Evolutionary conservation across 352 stramenopile genomes (phyloP).

Genomic region (Globisporangium solare): DNA sequence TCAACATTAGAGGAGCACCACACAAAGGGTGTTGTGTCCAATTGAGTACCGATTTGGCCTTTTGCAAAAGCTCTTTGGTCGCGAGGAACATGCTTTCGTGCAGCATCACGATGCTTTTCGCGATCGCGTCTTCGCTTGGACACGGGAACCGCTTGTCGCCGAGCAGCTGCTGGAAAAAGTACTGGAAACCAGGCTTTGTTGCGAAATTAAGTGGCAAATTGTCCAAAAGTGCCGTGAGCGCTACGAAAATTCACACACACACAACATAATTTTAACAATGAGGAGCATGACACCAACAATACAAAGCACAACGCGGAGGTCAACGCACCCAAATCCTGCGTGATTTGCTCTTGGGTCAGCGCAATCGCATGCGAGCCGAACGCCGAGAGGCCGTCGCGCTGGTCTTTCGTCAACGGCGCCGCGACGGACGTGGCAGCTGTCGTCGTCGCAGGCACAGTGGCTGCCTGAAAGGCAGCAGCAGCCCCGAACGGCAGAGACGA

Average conservation of each 20-base stretch:
- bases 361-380: slow-evolving; percentile 15
- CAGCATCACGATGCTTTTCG: slow-evolving; percentile 60
- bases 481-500: background rate
- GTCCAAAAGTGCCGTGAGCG: slow-evolving; percentile 65
- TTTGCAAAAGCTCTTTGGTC: slow-evolving; percentile 57
- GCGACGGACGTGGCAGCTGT: background rate
- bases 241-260: slow-evolving; percentile 11
- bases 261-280: background rate
- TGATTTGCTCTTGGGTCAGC: slow-evolving; percentile 57
- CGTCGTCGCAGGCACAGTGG: background rate
- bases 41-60: slow-evolving; percentile 40
- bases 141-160: slow-evolving; percentile 62
- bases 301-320: background rate
- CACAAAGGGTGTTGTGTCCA: background rate
- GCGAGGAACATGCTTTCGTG: slow-evolving; percentile 70
- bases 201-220: slow-evolving; percentile 67
- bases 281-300: background rate
- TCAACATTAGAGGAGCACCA: background rate
- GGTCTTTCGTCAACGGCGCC: slow-evolving; percentile 35
- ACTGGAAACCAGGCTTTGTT: slow-evolving; percentile 56
- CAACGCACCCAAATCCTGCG: slow-evolving; percentile 58
- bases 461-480: background rate
- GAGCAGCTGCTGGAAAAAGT: slow-evolving; percentile 57
- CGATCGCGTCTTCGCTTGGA: slow-evolving; percentile 50
- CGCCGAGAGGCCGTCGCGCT: slow-evolving; percentile 23